A percentile compares a stretch with the other conserved stretches of the same genome.
Conservation (phyloP, 2,329 filamentous ascomycete species). For the Fusarium fujikuroi region DNA sequence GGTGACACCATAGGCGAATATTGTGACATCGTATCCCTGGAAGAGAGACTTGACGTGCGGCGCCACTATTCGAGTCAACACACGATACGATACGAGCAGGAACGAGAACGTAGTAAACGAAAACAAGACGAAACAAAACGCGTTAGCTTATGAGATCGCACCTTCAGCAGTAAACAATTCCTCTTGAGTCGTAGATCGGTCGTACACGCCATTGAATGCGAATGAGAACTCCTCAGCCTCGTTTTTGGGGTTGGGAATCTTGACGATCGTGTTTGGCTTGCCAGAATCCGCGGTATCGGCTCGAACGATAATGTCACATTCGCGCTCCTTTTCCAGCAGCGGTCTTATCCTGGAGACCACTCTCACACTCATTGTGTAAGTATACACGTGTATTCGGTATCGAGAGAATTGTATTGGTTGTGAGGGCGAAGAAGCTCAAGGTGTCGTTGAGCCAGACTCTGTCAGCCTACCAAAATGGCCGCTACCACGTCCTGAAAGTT, state of each 20-base stretch:
- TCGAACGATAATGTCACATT: conserved; percentile 86
- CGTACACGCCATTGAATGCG: conserved; percentile 93
- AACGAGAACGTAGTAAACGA: not conserved
- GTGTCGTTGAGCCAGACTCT: conserved; percentile 30
- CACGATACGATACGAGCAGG: conserved; percentile 9
- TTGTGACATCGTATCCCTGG: conserved; percentile 85
- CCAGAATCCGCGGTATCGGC: conserved; percentile 71
- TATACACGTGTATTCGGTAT: conserved; percentile 4
- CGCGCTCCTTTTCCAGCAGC: conserved; percentile 83
- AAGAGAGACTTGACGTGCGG: conserved; percentile 93
- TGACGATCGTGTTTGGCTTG: conserved; percentile 75
- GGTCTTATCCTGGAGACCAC: conserved; percentile 93
- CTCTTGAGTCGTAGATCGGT: conserved; percentile 82
- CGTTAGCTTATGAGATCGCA: conserved; percentile 53
- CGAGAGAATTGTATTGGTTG: conserved; percentile 20
- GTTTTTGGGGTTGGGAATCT: conserved; percentile 95
- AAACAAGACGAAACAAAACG: not conserved
- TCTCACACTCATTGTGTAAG: conserved; percentile 70
- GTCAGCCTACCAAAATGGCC: conserved; percentile 43
- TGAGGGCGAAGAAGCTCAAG: conserved; percentile 19
- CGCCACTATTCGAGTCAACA: conserved; percentile 69
- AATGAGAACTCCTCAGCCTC: conserved; percentile 92
- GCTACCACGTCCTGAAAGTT: conserved; percentile 37
- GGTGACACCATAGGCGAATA: conserved; percentile 94
- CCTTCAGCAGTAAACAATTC: conserved; percentile 90